Evolutionary conservation across 1,139 yeast genomes (phyloP).

Genomic region (Lodderomyces metapsilosis): DNA sequence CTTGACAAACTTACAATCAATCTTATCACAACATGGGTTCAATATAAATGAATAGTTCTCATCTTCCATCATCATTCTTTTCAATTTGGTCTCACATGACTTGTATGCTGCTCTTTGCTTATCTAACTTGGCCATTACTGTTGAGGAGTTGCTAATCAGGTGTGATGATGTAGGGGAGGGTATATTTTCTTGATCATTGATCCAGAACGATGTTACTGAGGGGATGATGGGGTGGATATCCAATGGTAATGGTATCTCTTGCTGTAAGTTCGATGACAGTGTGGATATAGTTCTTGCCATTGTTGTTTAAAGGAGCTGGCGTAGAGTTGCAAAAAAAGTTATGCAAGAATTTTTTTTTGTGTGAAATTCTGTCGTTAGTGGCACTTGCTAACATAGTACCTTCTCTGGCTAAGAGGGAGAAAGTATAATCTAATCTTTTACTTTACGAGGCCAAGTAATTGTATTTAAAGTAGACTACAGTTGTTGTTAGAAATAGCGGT

Average conservation of each 20-base stretch:
- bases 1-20: constrained; percentile 5
- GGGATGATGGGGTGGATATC: neutral
- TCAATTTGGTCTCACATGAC: constrained; percentile 3
- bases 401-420: no score
- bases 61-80: constrained; percentile 6
- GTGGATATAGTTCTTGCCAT: neutral
- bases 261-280: neutral
- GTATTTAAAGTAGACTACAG: no score
- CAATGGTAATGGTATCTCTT: neutral
- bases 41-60: constrained; percentile 5
- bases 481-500: no score
- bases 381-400: no score
- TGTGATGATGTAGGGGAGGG: neutral
- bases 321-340: neutral
- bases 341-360: neutral
- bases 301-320: neutral
- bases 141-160: neutral
- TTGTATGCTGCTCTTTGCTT: neutral
- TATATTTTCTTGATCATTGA: neutral
- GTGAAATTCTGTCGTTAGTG: no score
- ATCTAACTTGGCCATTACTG: neutral
- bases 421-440: no score
- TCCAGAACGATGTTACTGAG: neutral
- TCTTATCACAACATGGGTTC: constrained; percentile 6
- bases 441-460: no score